phyloP scores from a whole-genome alignment of 2,329 filamentous ascomycete genomes.

The Drechslera avenae region DNA sequence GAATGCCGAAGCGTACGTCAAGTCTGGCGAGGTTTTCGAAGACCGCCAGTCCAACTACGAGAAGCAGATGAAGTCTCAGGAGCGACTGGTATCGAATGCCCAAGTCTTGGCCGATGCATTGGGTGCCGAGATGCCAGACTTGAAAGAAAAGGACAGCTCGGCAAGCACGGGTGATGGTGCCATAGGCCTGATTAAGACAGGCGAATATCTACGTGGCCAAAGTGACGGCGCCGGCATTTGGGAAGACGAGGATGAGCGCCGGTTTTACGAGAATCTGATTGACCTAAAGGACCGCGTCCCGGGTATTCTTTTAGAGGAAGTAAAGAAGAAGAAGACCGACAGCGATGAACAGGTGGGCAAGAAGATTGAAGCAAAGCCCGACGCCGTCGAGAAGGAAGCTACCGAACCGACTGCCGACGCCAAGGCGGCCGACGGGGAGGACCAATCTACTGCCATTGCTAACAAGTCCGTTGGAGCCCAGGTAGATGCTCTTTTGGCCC shows the following conservation, averaged over 20 bases:
- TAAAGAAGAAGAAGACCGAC: slow-evolving; percentile 90
- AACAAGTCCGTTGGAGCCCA: slow-evolving; percentile 98
- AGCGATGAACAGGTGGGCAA: slow-evolving; percentile 81
- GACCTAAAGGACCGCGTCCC: slow-evolving; percentile 96
- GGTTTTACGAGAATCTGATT: slow-evolving; percentile 96
- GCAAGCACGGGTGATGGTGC: slow-evolving; percentile 70
- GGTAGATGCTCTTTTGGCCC: slow-evolving; percentile 85
- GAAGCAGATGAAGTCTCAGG: slow-evolving; percentile 88
- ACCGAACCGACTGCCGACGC: slow-evolving; percentile 51
- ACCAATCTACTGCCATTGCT: slow-evolving; percentile 89
- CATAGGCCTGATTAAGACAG: slow-evolving; percentile 91
- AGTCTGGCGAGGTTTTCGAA: slow-evolving; percentile 97
- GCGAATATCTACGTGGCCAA: slow-evolving; percentile 88
- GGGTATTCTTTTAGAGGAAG: slow-evolving; percentile 88
- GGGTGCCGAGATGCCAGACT: slow-evolving; percentile 88
- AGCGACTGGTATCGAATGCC: slow-evolving; percentile 86
- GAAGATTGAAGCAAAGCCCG: slow-evolving; percentile 61
- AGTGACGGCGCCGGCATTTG: slow-evolving; percentile 93
- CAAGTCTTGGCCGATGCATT: slow-evolving; percentile 89
- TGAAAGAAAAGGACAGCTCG: slow-evolving; percentile 79
- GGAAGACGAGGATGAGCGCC: slow-evolving; percentile 97
- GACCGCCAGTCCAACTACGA: slow-evolving; percentile 96
- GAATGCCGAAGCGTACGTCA: slow-evolving; percentile 97
- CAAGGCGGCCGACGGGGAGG: slow-evolving; percentile 68
- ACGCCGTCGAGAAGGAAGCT: slow-evolving; percentile 45